Evolutionary conservation across 495 filamentous ascomycete species (phyloP).

Genomic region (Sphaerosporella brunnea): DNA sequence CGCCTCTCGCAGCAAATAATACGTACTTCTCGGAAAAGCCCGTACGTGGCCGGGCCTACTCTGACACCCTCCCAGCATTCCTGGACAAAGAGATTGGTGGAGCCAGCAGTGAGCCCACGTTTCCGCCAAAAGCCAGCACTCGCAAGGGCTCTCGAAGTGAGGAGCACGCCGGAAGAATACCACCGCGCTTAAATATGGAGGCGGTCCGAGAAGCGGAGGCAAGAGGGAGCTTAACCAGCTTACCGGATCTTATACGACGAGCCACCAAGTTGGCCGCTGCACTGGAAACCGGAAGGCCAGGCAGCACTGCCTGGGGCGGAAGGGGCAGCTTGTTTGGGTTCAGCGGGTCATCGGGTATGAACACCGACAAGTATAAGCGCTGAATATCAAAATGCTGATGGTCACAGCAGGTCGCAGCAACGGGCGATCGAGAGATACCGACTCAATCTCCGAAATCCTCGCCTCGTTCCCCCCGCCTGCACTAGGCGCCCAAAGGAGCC

Average conservation of each 20-base stretch:
- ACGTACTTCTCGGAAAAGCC: slow-evolving; percentile 1
- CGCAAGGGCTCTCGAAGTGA: not conserved
- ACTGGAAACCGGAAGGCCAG: slow-evolving; percentile 68
- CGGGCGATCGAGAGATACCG: slow-evolving; percentile 31
- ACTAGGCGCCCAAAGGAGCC: slow-evolving; percentile 39
- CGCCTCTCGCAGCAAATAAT: not conserved
- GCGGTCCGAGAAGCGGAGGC: slow-evolving; percentile 61
- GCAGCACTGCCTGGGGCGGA: slow-evolving; percentile 3
- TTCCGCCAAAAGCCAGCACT: too few relatives aligned
- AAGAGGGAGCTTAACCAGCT: slow-evolving; percentile 72
- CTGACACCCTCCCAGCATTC: too few relatives aligned
- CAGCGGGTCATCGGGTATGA: not conserved
- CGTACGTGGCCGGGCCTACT: too few relatives aligned
- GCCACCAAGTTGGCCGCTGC: slow-evolving; percentile 76
- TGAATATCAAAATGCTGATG: not conserved
- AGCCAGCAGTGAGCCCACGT: too few relatives aligned
- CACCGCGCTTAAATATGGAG: slow-evolving; percentile 57
- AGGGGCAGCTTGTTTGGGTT: slow-evolving; percentile 1
- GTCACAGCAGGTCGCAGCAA: slow-evolving; percentile 23
- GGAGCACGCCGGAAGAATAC: slow-evolving; percentile 20
- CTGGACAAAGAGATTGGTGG: too few relatives aligned
- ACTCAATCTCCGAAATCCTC: slow-evolving; percentile 74
- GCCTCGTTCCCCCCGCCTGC: slow-evolving; percentile 78
- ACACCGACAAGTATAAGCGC: not conserved
- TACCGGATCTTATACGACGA: slow-evolving; percentile 75